These are phyloP conservation scores for Chaetomium strumarium DNA, from an alignment of 2,329 filamentous ascomycete genomes.

Conservation along the genomic window DNA sequence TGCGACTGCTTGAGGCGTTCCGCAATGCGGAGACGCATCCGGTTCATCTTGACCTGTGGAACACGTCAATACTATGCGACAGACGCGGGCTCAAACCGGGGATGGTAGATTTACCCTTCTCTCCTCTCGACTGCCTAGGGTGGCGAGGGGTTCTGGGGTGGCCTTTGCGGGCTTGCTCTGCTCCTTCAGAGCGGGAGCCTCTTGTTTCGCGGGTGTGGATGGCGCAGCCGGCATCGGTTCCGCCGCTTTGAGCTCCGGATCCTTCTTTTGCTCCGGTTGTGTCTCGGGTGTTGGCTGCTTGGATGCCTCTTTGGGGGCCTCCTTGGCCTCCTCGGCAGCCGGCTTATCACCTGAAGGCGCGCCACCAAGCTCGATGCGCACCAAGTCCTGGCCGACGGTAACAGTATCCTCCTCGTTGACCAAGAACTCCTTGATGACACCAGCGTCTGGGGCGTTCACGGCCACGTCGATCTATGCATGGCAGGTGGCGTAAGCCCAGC, in stretches of 20 bases:
- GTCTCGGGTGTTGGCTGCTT: slow-evolving; percentile 35
- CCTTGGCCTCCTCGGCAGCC: slow-evolving; percentile 36
- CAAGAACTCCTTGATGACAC: slow-evolving; percentile 85
- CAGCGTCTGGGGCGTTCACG: slow-evolving; percentile 87
- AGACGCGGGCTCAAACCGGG: neutral
- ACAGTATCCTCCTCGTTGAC: slow-evolving; percentile 95
- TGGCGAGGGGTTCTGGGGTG: slow-evolving; percentile 35
- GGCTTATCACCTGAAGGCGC: slow-evolving; percentile 50
- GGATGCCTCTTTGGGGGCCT: slow-evolving; percentile 41
- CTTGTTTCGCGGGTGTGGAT: slow-evolving; percentile 29
- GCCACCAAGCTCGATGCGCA: slow-evolving; percentile 77
- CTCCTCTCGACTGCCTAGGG: slow-evolving; percentile 74
- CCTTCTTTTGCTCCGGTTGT: slow-evolving; percentile 38
- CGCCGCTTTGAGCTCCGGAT: slow-evolving; percentile 34
- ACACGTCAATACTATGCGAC: slow-evolving; percentile 1
- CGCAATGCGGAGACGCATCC: slow-evolving; percentile 94
- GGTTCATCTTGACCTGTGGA: slow-evolving; percentile 94
- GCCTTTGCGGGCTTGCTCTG: slow-evolving; percentile 20
- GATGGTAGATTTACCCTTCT: slow-evolving; percentile 58
- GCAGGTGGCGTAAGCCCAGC: neutral
- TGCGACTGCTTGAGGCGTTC: slow-evolving; percentile 99
- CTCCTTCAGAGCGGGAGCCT: slow-evolving; percentile 24
- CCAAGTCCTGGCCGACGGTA: slow-evolving; percentile 83
- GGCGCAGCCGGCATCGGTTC: slow-evolving; percentile 34
- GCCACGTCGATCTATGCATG: slow-evolving; percentile 78